phyloP scores from a whole-genome alignment of 202 grass and related monocot species.

The Miscanthus sacchariflorus region DNA sequence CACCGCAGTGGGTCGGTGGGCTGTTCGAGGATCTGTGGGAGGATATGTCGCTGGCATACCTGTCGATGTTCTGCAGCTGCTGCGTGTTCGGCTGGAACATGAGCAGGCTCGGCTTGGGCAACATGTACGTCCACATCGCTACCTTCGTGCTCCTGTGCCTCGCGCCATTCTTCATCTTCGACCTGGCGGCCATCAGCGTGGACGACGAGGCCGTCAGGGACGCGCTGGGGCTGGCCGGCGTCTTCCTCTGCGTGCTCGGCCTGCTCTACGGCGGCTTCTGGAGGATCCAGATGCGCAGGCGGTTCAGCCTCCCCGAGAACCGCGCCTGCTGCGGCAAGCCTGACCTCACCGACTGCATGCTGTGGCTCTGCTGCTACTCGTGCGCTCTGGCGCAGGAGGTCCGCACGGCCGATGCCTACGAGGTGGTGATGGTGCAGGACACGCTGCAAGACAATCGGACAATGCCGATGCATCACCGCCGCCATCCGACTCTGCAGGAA shows the following conservation, averaged over 20 bases:
- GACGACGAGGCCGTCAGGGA: conserved; percentile 53
- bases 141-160: conserved; percentile 87
- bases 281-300: conserved; percentile 85
- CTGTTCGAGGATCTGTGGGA: conserved; percentile 75
- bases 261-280: conserved; percentile 89
- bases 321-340: conserved; percentile 59
- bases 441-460: not conserved
- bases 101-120: conserved; percentile 71
- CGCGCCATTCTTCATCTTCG: conserved; percentile 84
- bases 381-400: conserved; percentile 80
- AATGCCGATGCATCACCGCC: not conserved
- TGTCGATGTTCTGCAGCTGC: conserved; percentile 84
- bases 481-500: conserved; percentile 12
- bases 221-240: conserved; percentile 58
- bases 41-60: conserved; percentile 72
- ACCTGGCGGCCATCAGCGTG: conserved; percentile 78
- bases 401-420: conserved; percentile 72
- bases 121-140: conserved; percentile 73
- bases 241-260: conserved; percentile 68
- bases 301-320: conserved; percentile 61
- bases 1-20: conserved; percentile 52
- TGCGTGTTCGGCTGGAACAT: conserved; percentile 90
- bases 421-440: conserved; percentile 54
- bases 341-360: conserved; percentile 64
- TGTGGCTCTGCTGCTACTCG: conserved; percentile 76